A percentile compares a stretch with the other conserved stretches of the same genome.
phyloP scores from a whole-genome alignment of 1,139 yeast genomes.

The Pichia inconspicua region DNA sequence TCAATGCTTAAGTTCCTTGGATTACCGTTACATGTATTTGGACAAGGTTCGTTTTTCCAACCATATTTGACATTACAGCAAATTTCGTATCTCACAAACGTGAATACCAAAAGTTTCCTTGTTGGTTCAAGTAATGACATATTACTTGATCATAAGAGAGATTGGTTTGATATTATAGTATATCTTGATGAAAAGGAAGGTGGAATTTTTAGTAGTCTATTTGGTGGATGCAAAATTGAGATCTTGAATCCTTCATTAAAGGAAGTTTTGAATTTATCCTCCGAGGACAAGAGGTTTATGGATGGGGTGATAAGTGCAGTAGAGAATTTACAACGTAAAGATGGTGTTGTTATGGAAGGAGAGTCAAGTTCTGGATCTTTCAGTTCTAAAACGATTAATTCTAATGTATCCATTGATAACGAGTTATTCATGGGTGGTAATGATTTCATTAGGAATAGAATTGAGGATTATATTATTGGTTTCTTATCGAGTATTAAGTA shows the following conservation, averaged over 20 bases:
- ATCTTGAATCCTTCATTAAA: constrained; percentile 36
- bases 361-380: constrained; percentile 16
- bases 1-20: constrained; percentile 80
- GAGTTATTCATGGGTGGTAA: constrained; percentile 64
- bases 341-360: constrained; percentile 20
- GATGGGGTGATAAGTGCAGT: constrained; percentile 37
- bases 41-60: constrained; percentile 79
- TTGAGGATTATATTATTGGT: constrained; percentile 83
- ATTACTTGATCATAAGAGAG: constrained; percentile 58
- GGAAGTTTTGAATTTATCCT: constrained; percentile 43
- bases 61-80: constrained; percentile 93
- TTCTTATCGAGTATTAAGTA: constrained; percentile 67
- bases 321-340: constrained; percentile 24
- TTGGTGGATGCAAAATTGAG: constrained; percentile 31
- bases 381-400: constrained; percentile 33
- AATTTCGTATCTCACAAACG: constrained; percentile 58
- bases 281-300: constrained; percentile 70
- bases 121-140: constrained; percentile 87
- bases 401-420: constrained; percentile 39
- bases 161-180: constrained; percentile 43
- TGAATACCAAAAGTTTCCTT: constrained; percentile 56
- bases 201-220: constrained; percentile 31
- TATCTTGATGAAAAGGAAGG: constrained; percentile 24
- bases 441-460: constrained; percentile 78
- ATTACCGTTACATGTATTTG: constrained; percentile 78